These are phyloP conservation scores for Eremochloa ophiuroides DNA, from an alignment of 176 grass and related monocot genomes.

Conservation along the genomic window DNA sequence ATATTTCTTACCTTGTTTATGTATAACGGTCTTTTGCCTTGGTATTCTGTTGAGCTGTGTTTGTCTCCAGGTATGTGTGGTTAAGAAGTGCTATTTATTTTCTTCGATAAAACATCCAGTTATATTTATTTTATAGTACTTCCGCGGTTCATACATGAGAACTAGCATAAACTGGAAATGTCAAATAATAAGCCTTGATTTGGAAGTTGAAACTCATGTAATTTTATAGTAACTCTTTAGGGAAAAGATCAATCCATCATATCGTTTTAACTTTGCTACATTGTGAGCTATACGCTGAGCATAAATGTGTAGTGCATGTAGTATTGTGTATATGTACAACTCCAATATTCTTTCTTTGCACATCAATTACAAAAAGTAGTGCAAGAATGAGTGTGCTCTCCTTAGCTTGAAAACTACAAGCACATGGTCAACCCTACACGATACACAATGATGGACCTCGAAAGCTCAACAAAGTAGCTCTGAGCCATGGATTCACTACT, in stretches of 20 bases:
- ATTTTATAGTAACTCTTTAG: not conserved
- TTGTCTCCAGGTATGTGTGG: slow-evolving; percentile 62
- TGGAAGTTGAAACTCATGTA: not conserved
- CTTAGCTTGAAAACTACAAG: not conserved
- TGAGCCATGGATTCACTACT: not conserved
- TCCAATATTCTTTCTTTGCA: not conserved
- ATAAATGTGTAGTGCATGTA: not conserved
- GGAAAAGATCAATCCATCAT: not conserved
- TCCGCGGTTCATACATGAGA: not conserved
- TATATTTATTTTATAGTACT: not conserved
- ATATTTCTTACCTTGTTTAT: slow-evolving; percentile 76
- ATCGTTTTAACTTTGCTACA: not conserved
- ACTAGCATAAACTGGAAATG: not conserved
- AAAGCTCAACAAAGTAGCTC: not conserved
- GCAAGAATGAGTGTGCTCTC: not conserved
- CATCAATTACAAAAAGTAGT: not conserved
- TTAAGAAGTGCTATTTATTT: not conserved
- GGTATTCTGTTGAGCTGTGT: slow-evolving; percentile 54
- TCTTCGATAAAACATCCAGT: not conserved
- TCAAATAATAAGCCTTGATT: not conserved
- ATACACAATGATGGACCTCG: no score
- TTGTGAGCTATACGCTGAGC: not conserved
- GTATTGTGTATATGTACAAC: not conserved
- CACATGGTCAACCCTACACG: no score
- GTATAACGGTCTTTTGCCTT: slow-evolving; percentile 51